A percentile compares a stretch with the other conserved stretches of the same genome.
Evolutionary conservation across 352 stramenopile species (phyloP).

Genomic region (Discostella stelligera): DNA sequence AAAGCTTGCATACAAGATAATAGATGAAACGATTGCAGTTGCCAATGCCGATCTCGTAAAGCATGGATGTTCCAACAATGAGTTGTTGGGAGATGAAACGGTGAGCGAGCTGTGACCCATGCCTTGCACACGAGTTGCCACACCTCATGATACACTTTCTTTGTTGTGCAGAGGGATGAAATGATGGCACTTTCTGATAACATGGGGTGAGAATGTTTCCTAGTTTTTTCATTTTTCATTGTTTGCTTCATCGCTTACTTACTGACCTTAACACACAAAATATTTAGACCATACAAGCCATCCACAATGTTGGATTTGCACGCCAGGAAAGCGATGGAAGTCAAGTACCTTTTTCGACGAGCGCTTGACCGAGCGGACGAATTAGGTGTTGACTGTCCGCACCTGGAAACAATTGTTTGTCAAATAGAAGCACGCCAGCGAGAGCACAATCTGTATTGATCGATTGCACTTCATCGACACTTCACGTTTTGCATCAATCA

Average conservation of each 20-base stretch:
- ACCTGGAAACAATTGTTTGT: slow-evolving; percentile 64
- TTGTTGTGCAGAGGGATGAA: slow-evolving; percentile 41
- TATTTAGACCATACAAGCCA: slow-evolving; percentile 63
- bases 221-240: neutral
- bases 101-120: slow-evolving; percentile 8
- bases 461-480: neutral
- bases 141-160: neutral
- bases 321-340: slow-evolving; percentile 73
- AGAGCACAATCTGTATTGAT: slow-evolving; percentile 51
- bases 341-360: slow-evolving; percentile 75
- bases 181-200: slow-evolving; percentile 70
- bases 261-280: neutral
- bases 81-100: slow-evolving; percentile 55
- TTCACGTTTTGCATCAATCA: neutral
- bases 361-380: slow-evolving; percentile 54
- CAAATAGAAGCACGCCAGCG: slow-evolving; percentile 70
- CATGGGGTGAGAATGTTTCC: slow-evolving; percentile 49
- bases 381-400: slow-evolving; percentile 52
- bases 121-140: neutral
- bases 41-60: slow-evolving; percentile 70
- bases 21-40: slow-evolving; percentile 73
- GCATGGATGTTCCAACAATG: slow-evolving; percentile 38
- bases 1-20: slow-evolving; percentile 62
- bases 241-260: neutral
- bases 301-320: slow-evolving; percentile 77